Evolutionary conservation across 768 basidiomycete species (phyloP), one percentile per base, ranked within the genome.

Genomic region (Pisolithus microcarpus): DNA sequence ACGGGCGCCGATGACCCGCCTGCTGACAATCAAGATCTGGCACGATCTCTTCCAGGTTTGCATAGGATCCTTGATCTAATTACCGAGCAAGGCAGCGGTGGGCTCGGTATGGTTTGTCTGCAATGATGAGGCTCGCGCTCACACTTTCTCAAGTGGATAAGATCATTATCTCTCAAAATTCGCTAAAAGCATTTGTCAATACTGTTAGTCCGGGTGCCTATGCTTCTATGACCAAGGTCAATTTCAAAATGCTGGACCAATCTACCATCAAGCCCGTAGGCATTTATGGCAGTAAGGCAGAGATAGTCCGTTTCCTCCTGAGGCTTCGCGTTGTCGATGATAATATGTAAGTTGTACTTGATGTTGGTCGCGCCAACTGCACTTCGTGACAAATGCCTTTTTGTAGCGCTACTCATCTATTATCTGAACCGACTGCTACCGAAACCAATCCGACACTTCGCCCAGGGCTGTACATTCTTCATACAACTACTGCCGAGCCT

Each of bases 121-220:
- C 10, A 1, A 23, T 46, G 3, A 13, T 5, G 34, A 1, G 19
- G 15, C 34, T 13, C 15, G 8, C 18, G 11, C 28, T 36, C 1
- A 46, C 5, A 19, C 34, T 5, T 23, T n/a, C 19, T 13, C 16
- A 52, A 81, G 81, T 81, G 37, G 80, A 82, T 56, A 84, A 84
- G 58, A 74, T 84, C 30, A 76, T 84, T 61, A 84, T 84, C 26
- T 68, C 70, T 2, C 78, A 81, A 59, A 65, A 72, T 2, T 75
- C 78, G 3, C 64, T 84, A 13, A 64, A 67, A 52, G 54, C 65
- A 2, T 74, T 83, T 46, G 72, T 79, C 56, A 77, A 82, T 46
- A 59, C 58, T 16, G 43, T 81, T 8, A 68, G 58, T 38, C 79
- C 81, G 0, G 74, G 77, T 1, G 74, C 82, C 5, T 83, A 80